Base-by-base conservation (phyloP, 345 rosid genomes). In the Aquilaria yunnanensis region DNA sequence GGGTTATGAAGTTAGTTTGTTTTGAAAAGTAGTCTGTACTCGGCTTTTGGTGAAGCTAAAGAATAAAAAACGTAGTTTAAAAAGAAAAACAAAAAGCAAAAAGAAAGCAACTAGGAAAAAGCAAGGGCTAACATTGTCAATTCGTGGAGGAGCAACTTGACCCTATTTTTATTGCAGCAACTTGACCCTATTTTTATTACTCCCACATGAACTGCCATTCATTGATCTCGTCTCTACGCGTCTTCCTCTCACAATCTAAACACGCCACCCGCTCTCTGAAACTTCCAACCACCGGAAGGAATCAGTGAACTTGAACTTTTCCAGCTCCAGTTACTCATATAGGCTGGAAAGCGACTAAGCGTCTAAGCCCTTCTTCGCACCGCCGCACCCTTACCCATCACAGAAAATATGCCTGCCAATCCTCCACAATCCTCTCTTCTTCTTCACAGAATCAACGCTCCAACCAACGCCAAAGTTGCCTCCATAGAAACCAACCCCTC, bases 271-370 rank as follows among this genome's bases (percentile, higher is more conserved):
- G 10, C n/a, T 37, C 9, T 0, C 45, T 51, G 3, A 10, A 64
- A 54, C 41, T 30, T 30, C 57, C 67, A 47, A 0, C 62, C 49
- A 5, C 62, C 9, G 62, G 37, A 57, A 49, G 32, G 56, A 46
- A 37, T 37, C 43, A 37, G 8, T 4, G 7, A 37, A 37, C 43
- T 37, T 23, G 23, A 23, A 23, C 23, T 37, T 37, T 9, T 9
- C 43, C 43, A 37, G 7, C 43, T 37, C 43, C 43, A 37, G 7
- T 6, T 23, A 31, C 29, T 64, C 31, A 43, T 49, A 54, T 10
- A 6, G 16, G 47, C 52, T 54, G 60, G 70, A 67, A 60, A 51
- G 64, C 59, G 64, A 67, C 64, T 67, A 59, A 43, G 64, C 64
- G 55, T 4, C 11, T 30, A 9, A 47, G 57, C 31, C 32, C 33